Evolutionary conservation across 352 stramenopile species (phyloP).

Genomic region (Globisporangium radiosum): DNA sequence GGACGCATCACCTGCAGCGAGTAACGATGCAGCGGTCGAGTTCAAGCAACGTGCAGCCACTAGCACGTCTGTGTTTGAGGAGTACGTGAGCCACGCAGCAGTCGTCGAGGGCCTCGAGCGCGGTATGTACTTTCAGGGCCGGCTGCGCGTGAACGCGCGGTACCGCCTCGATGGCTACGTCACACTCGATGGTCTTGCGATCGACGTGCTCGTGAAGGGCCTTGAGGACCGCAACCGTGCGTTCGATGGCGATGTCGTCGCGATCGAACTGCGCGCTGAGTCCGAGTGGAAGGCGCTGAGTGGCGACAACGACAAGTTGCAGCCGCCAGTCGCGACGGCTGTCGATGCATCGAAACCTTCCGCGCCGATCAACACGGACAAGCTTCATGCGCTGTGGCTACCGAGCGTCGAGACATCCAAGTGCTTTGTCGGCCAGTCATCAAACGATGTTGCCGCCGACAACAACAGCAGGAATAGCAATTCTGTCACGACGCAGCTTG

Average conservation of each 20-base stretch:
- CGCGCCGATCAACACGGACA: constrained; percentile 24
- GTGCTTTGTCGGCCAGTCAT: constrained; percentile 19
- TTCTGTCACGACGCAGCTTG: constrained; percentile 21
- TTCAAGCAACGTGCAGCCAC: neutral
- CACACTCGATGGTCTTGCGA: constrained; percentile 59
- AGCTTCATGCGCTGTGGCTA: constrained; percentile 40
- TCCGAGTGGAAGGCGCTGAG: constrained; percentile 49
- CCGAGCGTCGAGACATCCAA: constrained; percentile 29
- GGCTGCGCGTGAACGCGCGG: constrained; percentile 66
- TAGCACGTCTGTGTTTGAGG: constrained; percentile 16
- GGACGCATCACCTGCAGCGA: neutral
- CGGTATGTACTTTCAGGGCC: constrained; percentile 44
- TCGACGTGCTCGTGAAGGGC: constrained; percentile 72
- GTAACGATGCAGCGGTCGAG: too few species aligned
- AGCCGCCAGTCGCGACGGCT: constrained; percentile 5
- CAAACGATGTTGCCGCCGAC: neutral
- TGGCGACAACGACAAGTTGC: constrained; percentile 14
- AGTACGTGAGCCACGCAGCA: constrained; percentile 30
- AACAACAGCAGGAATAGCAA: neutral
- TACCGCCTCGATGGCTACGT: constrained; percentile 76
- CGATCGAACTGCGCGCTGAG: constrained; percentile 43
- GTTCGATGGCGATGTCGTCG: constrained; percentile 78
- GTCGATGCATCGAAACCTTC: neutral
- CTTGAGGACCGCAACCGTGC: constrained; percentile 67
- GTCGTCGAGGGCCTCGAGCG: constrained; percentile 28